Percentiles rank a stretch among this genome's conserved stretches.
Evolutionary conservation across 306 rosid species (phyloP).

Genomic region (Begonia loranthoides): DNA sequence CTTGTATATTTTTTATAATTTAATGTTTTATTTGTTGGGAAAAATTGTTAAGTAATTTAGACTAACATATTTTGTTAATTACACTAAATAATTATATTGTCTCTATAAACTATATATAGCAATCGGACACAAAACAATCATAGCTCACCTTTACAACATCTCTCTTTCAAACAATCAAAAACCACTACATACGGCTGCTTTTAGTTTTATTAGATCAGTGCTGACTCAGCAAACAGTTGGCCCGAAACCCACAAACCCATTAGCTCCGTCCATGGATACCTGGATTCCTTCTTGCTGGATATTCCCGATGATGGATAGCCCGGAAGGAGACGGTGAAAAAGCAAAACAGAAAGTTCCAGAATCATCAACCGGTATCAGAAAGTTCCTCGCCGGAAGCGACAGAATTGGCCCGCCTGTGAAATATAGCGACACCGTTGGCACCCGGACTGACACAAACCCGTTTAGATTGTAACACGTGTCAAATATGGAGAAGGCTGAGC

Average conservation of each 20-base stretch:
- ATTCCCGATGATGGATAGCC: slow-evolving; percentile 65
- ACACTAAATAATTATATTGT: too few species aligned
- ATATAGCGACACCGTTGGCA: slow-evolving; percentile 74
- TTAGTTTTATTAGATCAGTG: too few species aligned
- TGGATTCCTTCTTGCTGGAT: slow-evolving; percentile 88
- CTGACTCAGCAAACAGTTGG: slow-evolving; percentile 48
- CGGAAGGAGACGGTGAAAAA: slow-evolving; percentile 41
- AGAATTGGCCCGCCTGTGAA: slow-evolving; percentile 64
- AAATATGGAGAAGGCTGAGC: slow-evolving; percentile 51
- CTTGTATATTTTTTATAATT: too few species aligned
- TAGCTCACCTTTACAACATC: too few species aligned
- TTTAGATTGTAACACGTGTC: slow-evolving; percentile 61
- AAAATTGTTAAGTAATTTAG: too few species aligned
- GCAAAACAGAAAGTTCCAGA: slow-evolving; percentile 77
- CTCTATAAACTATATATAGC: too few species aligned
- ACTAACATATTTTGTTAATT: too few species aligned
- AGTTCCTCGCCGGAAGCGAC: slow-evolving; percentile 67
- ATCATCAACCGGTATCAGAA: slow-evolving; percentile 55
- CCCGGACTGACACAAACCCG: slow-evolving; percentile 74
- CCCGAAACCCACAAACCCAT: slow-evolving; percentile 85
- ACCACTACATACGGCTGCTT: too few species aligned
- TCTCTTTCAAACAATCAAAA: too few species aligned
- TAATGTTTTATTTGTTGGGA: too few species aligned
- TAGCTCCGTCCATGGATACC: slow-evolving; percentile 60
- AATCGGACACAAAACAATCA: too few species aligned